phyloP scores from a whole-genome alignment of 1,284 basidiomycete species.

The Porodaedalea pini region DNA sequence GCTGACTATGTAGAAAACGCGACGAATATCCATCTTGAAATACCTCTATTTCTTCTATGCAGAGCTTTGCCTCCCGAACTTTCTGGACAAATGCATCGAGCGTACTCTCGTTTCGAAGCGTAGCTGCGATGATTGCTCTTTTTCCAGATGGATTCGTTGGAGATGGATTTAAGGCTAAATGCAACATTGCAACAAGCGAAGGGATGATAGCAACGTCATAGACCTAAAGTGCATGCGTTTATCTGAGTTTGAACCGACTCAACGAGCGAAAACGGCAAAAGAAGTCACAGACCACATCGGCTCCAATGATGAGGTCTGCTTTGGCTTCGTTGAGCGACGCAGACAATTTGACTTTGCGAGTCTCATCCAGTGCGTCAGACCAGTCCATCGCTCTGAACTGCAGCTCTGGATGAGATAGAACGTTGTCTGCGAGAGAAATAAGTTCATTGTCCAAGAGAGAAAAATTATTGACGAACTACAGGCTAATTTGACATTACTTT shows the following conservation, averaged over 20 bases:
- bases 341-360: background rate
- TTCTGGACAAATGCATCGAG: slow-evolving; percentile 23
- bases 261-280: background rate
- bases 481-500: slow-evolving; percentile 50
- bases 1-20: slow-evolving; percentile 4
- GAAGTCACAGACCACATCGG: slow-evolving; percentile 55
- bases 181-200: slow-evolving; percentile 50
- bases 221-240: too few relatives aligned
- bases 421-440: slow-evolving; percentile 40
- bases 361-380: slow-evolving; percentile 42
- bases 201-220: slow-evolving; percentile 65
- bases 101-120: slow-evolving; percentile 47
- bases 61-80: background rate
- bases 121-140: slow-evolving; percentile 54
- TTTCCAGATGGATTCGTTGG: slow-evolving; percentile 19
- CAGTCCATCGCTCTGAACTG: slow-evolving; percentile 55
- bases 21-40: background rate
- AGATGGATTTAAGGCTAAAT: slow-evolving; percentile 39
- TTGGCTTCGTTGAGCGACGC: slow-evolving; percentile 40
- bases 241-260: background rate
- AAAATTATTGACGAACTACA: slow-evolving; percentile 51
- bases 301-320: slow-evolving; percentile 60
- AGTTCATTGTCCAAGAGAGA: slow-evolving; percentile 1
- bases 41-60: slow-evolving; percentile 4
- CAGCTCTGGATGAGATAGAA: slow-evolving; percentile 45